phyloP scores from a whole-genome alignment of 495 filamentous ascomycete species.

The Aspergillus taichungensis region DNA sequence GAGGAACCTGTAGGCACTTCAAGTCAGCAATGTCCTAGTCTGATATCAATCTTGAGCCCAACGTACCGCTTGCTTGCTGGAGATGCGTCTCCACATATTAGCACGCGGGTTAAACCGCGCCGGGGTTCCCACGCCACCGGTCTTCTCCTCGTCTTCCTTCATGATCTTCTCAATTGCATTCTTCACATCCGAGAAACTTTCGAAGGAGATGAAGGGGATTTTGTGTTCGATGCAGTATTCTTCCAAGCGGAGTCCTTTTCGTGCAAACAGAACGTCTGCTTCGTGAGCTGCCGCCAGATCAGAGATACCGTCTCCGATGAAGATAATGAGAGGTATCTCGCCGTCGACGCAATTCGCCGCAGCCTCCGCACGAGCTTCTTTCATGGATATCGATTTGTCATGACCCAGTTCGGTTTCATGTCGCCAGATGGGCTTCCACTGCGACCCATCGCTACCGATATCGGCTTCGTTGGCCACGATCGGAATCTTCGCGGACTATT shows the following conservation, averaged over 20 bases:
- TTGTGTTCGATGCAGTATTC: slow-evolving; percentile 60
- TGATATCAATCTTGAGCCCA: background rate
- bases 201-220: slow-evolving; percentile 55
- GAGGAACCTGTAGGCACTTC: slow-evolving; percentile 32
- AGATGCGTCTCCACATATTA: slow-evolving; percentile 61
- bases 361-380: slow-evolving; percentile 48
- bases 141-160: slow-evolving; percentile 55
- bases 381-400: slow-evolving; percentile 60
- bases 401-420: slow-evolving; percentile 61
- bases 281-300: slow-evolving; percentile 65
- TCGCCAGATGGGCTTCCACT: slow-evolving; percentile 65
- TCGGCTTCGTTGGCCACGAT: slow-evolving; percentile 65
- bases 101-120: slow-evolving; percentile 61
- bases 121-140: slow-evolving; percentile 52
- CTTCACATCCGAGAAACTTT: slow-evolving; percentile 63
- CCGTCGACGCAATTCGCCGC: slow-evolving; percentile 46
- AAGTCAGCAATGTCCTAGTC: background rate
- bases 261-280: slow-evolving; percentile 69
- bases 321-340: slow-evolving; percentile 62
- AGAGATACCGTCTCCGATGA: slow-evolving; percentile 72
- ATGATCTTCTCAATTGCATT: slow-evolving; percentile 51
- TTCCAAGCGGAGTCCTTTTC: slow-evolving; percentile 58
- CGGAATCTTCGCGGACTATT: slow-evolving; percentile 48
- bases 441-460: slow-evolving; percentile 47
- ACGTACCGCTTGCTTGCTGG: slow-evolving; percentile 46